phyloP scores from a whole-genome alignment of 495 filamentous ascomycete species.

The Neurospora cerealis region DNA sequence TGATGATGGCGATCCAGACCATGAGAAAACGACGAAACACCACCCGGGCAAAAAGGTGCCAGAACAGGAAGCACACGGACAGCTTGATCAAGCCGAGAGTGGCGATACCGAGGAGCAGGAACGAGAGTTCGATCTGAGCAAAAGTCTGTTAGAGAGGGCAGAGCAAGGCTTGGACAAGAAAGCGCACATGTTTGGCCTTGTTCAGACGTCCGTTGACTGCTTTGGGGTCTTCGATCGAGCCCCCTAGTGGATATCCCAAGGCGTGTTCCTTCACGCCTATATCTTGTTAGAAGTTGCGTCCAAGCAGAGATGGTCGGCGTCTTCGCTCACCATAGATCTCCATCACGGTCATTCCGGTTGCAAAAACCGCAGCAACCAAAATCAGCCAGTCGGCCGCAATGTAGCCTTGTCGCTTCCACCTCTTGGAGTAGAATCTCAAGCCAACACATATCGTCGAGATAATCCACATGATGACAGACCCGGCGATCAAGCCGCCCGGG shows the following conservation, averaged over 20 bases:
- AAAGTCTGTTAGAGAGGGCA: neutral
- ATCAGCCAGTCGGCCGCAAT: conserved; percentile 9
- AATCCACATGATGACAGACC: conserved; percentile 3
- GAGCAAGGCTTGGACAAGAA: neutral
- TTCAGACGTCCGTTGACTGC: conserved; percentile 5
- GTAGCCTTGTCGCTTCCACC: conserved; percentile 5
- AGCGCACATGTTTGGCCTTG: conserved; percentile 6
- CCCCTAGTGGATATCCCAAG: conserved; percentile 3
- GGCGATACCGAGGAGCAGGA: conserved; percentile 3
- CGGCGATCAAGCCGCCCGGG: conserved; percentile 3
- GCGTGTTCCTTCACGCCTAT: conserved; percentile 1
- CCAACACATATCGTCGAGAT: conserved; percentile 1
- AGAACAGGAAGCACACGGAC: conserved; percentile 10
- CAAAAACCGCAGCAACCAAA: conserved; percentile 1
- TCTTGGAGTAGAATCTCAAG: conserved; percentile 6
- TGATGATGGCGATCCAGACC: conserved; percentile 8
- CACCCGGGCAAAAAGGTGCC: conserved; percentile 10
- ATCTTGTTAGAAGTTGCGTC: neutral
- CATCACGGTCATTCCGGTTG: conserved; percentile 3
- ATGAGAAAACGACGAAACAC: conserved; percentile 12
- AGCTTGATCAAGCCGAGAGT: conserved; percentile 9
- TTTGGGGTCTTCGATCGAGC: neutral
- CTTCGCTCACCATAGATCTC: conserved; percentile 2
- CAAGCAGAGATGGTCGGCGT: too few relatives aligned
- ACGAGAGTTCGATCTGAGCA: neutral